Base-by-base conservation (phyloP, 495 filamentous ascomycete species). In the Hypoxylon fragiforme region DNA sequence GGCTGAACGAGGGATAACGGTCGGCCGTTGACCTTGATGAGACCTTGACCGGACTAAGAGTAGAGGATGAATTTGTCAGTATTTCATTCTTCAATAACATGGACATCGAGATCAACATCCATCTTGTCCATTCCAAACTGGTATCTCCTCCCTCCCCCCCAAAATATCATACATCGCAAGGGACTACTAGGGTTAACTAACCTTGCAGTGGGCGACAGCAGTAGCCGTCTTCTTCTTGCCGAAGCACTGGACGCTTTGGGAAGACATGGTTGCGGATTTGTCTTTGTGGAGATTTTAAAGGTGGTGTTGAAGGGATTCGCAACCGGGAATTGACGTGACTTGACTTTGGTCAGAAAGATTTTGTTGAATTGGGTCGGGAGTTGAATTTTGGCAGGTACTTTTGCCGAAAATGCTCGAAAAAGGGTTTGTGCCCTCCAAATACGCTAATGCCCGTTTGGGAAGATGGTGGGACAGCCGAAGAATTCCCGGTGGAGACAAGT, bases 21-120 rank as follows among this genome's bases (percentile, higher is more conserved):
- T 77, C 90, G 87, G 76, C 94, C 94, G 82, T 98, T 98, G 72
- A 97, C 94, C 83, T 92, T 95, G 79, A 98, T 81, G 67, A 98
- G 88, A 75, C 94, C 94, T 73, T 88, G 90, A 69, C 91, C 91
- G 76, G 86, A 77, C 89, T 92, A 70, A 73, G 70, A 57, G 60
- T 60, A 21, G 13, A 46, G 36, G n/a, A 38, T 51, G 44, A 53
- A 38, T 31, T 22, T 12, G 40, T 63, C 30, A 66, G 55, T 26
- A 53, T 19, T 20, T 53, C 7, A 20, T 34, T 7, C 1, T 36
- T 18, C 14, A 36, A 20, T n/a, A n/a, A n/a, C n/a, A n/a, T n/a
- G n/a, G n/a, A n/a, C n/a, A n/a, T n/a, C n/a, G n/a, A n/a, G n/a
- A n/a, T n/a, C n/a, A n/a, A n/a, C n/a, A n/a, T n/a, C n/a, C n/a